Evolutionary conservation across 164 flowering plant species (phyloP).

Genomic region (Sedum album): DNA sequence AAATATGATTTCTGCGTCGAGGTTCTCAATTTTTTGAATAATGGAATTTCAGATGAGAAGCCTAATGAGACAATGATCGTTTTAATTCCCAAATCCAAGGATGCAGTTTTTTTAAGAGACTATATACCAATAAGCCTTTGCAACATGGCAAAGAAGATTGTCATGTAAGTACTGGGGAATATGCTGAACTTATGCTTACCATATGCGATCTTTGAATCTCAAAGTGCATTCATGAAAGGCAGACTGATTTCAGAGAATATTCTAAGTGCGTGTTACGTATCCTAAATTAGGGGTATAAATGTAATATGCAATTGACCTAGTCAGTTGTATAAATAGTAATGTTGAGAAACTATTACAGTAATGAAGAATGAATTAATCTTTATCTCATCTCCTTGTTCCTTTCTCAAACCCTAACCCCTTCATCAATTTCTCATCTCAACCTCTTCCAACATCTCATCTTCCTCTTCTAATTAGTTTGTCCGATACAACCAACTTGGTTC

Average conservation of each 20-base stretch:
- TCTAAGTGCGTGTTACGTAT: too few species aligned
- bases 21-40: neutral
- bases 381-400: too few species aligned
- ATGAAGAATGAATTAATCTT: too few species aligned
- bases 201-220: neutral
- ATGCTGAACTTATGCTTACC: neutral
- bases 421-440: too few species aligned
- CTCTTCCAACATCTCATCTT: too few species aligned
- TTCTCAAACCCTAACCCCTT: too few species aligned
- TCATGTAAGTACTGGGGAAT: neutral
- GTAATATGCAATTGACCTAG: too few species aligned
- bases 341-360: too few species aligned
- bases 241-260: neutral
- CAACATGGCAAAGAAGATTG: neutral
- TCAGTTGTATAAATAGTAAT: too few species aligned
- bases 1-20: neutral
- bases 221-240: neutral
- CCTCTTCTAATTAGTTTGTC: too few species aligned
- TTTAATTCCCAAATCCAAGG: neutral
- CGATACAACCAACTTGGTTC: too few species aligned
- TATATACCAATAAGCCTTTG: neutral
- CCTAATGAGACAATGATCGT: neutral
- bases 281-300: too few species aligned
- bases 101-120: neutral
- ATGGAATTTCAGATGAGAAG: neutral